Conservation (phyloP, 2,329 filamentous ascomycete genomes). For the Cercospora sp. region DNA sequence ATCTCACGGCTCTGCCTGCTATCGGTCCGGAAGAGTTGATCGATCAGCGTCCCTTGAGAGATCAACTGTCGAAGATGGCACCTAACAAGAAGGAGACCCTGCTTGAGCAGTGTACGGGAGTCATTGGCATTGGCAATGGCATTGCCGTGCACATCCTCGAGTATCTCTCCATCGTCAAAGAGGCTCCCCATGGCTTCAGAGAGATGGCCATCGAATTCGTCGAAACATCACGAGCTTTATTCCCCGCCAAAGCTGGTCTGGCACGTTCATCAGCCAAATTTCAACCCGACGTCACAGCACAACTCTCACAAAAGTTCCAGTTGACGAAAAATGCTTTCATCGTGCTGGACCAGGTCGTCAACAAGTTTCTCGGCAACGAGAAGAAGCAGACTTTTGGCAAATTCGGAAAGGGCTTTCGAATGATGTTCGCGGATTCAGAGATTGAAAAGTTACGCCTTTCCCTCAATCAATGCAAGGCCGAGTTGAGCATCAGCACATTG, state of each 20-base stretch:
- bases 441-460: constrained; percentile 61
- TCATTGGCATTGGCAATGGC: constrained; percentile 61
- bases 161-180: constrained; percentile 59
- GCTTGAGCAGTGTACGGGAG: constrained; percentile 57
- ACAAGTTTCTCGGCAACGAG: constrained; percentile 62
- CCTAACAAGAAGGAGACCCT: constrained; percentile 42
- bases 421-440: constrained; percentile 63
- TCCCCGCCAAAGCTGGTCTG: constrained; percentile 67
- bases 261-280: constrained; percentile 55
- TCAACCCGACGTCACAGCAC: constrained; percentile 61
- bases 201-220: constrained; percentile 65
- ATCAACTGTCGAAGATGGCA: constrained; percentile 21
- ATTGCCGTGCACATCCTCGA: constrained; percentile 67
- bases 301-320: constrained; percentile 64
- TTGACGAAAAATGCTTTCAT: constrained; percentile 63
- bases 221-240: constrained; percentile 65
- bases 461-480: constrained; percentile 60
- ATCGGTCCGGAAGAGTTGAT: constrained; percentile 5
- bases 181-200: constrained; percentile 57
- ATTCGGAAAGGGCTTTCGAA: constrained; percentile 62
- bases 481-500: constrained; percentile 54
- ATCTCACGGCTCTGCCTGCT: constrained; percentile 1
- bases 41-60: neutral
- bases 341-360: constrained; percentile 63
- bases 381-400: constrained; percentile 61